phyloP scores from a whole-genome alignment of 2,329 filamentous ascomycete genomes.

The Botrytis deweyae region DNA sequence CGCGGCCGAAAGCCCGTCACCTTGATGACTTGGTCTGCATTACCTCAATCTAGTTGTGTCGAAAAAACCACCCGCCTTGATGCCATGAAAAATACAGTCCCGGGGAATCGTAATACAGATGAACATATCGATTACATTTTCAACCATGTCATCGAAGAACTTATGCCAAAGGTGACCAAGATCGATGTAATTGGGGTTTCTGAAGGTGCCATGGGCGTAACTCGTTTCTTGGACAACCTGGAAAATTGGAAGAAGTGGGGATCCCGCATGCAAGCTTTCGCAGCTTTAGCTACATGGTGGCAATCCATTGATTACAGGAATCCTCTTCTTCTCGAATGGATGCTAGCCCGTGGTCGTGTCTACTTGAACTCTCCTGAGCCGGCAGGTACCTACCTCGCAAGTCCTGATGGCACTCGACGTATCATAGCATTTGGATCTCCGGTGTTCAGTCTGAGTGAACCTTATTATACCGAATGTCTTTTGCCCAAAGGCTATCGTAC shows the following conservation, averaged over 20 bases:
- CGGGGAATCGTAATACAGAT: slow-evolving; percentile 54
- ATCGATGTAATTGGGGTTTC: slow-evolving; percentile 72
- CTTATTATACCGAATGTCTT: slow-evolving; percentile 58
- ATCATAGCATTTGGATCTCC: slow-evolving; percentile 57
- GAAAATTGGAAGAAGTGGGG: slow-evolving; percentile 51
- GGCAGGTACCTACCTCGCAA: slow-evolving; percentile 53
- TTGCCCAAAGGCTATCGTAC: slow-evolving; percentile 54
- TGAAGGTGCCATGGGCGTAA: slow-evolving; percentile 59
- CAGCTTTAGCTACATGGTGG: slow-evolving; percentile 51
- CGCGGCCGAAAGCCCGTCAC: slow-evolving; percentile 61
- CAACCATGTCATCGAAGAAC: slow-evolving; percentile 54
- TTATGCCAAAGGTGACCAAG: slow-evolving; percentile 50
- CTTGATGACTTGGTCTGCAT: slow-evolving; percentile 52
- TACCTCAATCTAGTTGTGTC: slow-evolving; percentile 63
- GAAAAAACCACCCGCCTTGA: slow-evolving; percentile 55
- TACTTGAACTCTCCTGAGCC: slow-evolving; percentile 57
- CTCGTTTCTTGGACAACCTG: slow-evolving; percentile 57
- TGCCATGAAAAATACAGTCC: slow-evolving; percentile 58
- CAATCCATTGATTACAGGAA: slow-evolving; percentile 43
- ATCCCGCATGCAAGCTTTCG: slow-evolving; percentile 48
- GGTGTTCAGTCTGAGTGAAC: slow-evolving; percentile 66
- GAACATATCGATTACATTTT: slow-evolving; percentile 70
- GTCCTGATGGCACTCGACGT: slow-evolving; percentile 44
- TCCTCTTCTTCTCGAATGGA: slow-evolving; percentile 9
- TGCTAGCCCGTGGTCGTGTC: slow-evolving; percentile 51